Evolutionary conservation across 352 stramenopile genomes (phyloP).

Genomic region (Ophiocytium majus): DNA sequence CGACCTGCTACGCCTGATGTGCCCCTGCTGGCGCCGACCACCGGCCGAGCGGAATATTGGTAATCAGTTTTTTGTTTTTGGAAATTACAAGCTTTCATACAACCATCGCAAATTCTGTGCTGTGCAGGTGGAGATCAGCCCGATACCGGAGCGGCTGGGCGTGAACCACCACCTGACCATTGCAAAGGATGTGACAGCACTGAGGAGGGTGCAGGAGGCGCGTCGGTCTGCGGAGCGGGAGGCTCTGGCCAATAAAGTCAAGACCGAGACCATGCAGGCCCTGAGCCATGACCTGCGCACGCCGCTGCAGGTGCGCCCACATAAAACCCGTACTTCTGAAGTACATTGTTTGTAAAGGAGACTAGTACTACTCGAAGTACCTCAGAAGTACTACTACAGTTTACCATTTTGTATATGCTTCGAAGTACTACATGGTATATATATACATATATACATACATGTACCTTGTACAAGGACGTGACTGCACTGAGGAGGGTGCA

Average conservation of each 20-base stretch:
- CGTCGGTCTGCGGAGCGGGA: background rate
- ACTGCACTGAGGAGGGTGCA: background rate
- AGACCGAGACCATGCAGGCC: conserved; percentile 13
- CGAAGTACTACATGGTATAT: no score
- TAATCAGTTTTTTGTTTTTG: background rate
- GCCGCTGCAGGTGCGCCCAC: conserved; percentile 9
- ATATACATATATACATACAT: no score
- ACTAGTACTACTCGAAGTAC: no score
- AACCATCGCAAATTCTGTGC: no score
- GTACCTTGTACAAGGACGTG: no score
- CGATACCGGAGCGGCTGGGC: conserved; percentile 1
- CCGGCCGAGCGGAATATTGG: background rate
- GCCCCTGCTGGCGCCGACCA: no score
- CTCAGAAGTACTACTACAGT: no score
- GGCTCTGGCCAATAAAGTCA: background rate
- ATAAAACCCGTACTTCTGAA: no score
- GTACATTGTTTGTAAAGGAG: no score
- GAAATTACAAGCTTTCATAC: background rate
- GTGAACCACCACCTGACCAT: background rate
- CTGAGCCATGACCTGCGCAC: conserved; percentile 9
- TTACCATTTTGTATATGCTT: no score
- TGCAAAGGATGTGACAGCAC: background rate
- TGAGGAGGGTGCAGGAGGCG: background rate
- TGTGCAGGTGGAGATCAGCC: conserved; percentile 12
- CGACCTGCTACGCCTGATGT: no score